phyloP scores from a whole-genome alignment of 768 basidiomycete species.

The Boletus pseudo-olivaceus region DNA sequence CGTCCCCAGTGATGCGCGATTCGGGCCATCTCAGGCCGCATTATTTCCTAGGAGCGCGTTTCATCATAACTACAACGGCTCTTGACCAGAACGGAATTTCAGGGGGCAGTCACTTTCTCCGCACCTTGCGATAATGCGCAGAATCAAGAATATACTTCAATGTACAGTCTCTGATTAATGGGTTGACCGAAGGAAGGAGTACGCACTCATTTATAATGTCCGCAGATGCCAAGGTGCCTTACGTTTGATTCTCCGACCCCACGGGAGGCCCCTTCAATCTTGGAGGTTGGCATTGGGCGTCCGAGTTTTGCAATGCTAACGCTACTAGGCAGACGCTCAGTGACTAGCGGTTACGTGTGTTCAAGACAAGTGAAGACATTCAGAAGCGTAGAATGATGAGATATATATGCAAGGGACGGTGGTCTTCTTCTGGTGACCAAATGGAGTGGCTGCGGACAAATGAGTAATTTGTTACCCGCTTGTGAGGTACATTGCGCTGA shows the following conservation, averaged over 20 bases:
- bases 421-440: neutral
- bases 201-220: neutral
- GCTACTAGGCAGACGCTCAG: too few relatives aligned
- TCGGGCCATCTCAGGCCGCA: neutral
- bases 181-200: conserved; percentile 5
- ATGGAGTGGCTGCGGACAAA: conserved; percentile 5
- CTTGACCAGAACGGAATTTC: neutral
- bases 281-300: neutral
- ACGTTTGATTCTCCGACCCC: neutral
- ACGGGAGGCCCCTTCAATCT: neutral
- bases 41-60: neutral
- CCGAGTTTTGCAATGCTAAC: neutral
- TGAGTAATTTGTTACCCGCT: conserved; percentile 28
- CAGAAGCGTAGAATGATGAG: neutral
- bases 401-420: neutral
- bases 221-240: neutral
- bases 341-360: neutral
- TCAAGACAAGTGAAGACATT: neutral
- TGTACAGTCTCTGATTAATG: neutral
- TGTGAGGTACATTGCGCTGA: conserved; percentile 20
- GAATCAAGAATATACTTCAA: neutral
- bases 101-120: conserved; percentile 1
- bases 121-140: neutral
- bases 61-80: neutral
- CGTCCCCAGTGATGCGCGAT: neutral